These are phyloP conservation scores for Lactuca sativa DNA, from an alignment of 129 eudicot species.

Conservation along the genomic window DNA sequence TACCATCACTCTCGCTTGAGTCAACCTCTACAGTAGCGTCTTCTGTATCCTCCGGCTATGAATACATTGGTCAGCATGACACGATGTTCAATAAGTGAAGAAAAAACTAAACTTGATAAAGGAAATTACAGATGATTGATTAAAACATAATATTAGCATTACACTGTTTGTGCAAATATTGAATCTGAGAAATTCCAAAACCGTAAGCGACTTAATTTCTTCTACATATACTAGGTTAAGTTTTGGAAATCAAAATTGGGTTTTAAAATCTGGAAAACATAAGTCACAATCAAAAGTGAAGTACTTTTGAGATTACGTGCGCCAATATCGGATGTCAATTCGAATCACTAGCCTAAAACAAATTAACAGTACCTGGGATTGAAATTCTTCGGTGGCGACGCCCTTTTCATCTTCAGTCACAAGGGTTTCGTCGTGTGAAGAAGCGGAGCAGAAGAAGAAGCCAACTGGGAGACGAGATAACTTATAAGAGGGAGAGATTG, in stretches of 20 bases:
- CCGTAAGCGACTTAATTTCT: background rate
- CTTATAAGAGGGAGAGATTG: conserved; percentile 13
- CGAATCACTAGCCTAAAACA: background rate
- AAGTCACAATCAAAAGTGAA: background rate
- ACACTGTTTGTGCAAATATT: background rate
- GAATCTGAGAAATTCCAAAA: background rate
- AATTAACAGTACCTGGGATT: conserved; percentile 27
- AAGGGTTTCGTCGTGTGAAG: conserved; percentile 36
- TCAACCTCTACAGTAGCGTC: conserved; percentile 34
- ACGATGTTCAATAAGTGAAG: conserved; percentile 1
- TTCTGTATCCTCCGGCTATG: conserved; percentile 35
- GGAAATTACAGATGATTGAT: background rate
- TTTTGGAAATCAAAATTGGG: conserved; percentile 6
- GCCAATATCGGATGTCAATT: background rate
- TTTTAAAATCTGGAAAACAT: conserved; percentile 1
- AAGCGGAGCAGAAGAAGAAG: conserved; percentile 17
- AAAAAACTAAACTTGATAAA: background rate
- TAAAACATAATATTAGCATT: background rate
- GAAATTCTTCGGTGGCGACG: conserved; percentile 26
- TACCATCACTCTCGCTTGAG: conserved; percentile 37
- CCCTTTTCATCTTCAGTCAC: conserved; percentile 27
- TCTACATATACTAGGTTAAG: background rate
- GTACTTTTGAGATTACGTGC: background rate
- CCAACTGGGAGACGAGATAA: conserved; percentile 21
- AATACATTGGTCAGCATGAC: conserved; percentile 14